A percentile compares a stretch with the other conserved stretches of the same genome.
phyloP scores from a whole-genome alignment of 495 filamentous ascomycete genomes.

The Rhizodiscina lignyota region DNA sequence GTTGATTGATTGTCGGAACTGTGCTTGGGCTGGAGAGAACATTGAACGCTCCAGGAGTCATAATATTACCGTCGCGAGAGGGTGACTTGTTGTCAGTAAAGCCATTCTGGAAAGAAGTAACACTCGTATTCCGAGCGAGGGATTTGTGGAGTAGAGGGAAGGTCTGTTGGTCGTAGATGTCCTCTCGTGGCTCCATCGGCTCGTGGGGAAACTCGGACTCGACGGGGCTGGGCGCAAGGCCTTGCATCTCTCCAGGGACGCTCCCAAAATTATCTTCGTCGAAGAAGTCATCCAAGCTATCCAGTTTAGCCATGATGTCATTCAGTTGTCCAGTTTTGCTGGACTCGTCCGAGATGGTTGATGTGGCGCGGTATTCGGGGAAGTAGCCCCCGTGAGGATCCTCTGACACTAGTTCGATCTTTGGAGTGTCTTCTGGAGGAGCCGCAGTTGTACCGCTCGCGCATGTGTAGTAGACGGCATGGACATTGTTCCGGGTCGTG shows the following conservation, averaged over 20 bases:
- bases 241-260: too few species aligned
- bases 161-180: conserved; percentile 87
- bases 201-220: conserved; percentile 2
- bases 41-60: conserved; percentile 41
- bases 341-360: conserved; percentile 80
- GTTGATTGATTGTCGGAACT: neutral
- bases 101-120: conserved; percentile 73
- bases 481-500: conserved; percentile 78
- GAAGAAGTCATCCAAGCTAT: conserved; percentile 92
- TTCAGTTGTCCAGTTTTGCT: conserved; percentile 22
- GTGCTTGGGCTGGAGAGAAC: conserved; percentile 10
- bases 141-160: conserved; percentile 80
- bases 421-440: conserved; percentile 25
- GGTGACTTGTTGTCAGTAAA: conserved; percentile 56
- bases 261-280: conserved; percentile 38
- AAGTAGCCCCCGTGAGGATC: conserved; percentile 76
- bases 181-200: conserved; percentile 38
- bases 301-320: conserved; percentile 60
- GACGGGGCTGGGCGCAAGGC: conserved; percentile 27
- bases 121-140: conserved; percentile 49
- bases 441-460: conserved; percentile 45
- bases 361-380: conserved; percentile 56
- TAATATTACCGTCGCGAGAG: conserved; percentile 38
- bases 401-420: conserved; percentile 82
- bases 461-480: conserved; percentile 89